phyloP scores from a whole-genome alignment of 2,329 filamentous ascomycete genomes.

The Esteya vermicola region DNA sequence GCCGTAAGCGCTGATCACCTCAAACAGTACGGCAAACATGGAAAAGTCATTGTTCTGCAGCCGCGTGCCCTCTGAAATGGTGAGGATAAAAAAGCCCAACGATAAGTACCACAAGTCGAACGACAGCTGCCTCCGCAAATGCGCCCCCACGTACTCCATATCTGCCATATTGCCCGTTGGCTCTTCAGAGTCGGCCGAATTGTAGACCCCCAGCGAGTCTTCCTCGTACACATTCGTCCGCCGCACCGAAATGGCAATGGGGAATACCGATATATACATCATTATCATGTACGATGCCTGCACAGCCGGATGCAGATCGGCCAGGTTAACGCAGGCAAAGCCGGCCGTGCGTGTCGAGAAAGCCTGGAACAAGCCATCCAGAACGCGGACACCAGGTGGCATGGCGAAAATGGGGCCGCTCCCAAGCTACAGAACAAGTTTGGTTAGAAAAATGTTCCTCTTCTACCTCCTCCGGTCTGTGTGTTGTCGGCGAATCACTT shows the following conservation, averaged over 20 bases:
- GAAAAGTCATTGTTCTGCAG: constrained; percentile 51
- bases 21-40: constrained; percentile 62
- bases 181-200: constrained; percentile 29
- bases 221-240: constrained; percentile 96
- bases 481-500: constrained; percentile 20
- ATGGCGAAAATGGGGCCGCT: constrained; percentile 53
- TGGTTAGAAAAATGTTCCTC: not conserved
- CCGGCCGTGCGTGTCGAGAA: constrained; percentile 82
- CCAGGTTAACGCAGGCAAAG: constrained; percentile 67
- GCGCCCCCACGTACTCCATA: constrained; percentile 75
- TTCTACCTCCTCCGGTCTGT: not conserved
- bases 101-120: constrained; percentile 98
- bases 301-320: constrained; percentile 72
- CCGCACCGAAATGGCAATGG: constrained; percentile 88
- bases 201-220: constrained; percentile 64
- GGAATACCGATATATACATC: constrained; percentile 99
- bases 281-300: constrained; percentile 93
- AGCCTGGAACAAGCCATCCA: constrained; percentile 84
- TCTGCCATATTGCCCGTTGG: constrained; percentile 40
- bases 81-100: constrained; percentile 80
- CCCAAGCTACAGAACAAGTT: constrained; percentile 55
- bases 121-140: constrained; percentile 83
- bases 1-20: constrained; percentile 82
- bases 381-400: constrained; percentile 58
- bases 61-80: constrained; percentile 68